Base-by-base conservation (phyloP, 2,329 filamentous ascomycete species). In the Aspergillus phoenicis region DNA sequence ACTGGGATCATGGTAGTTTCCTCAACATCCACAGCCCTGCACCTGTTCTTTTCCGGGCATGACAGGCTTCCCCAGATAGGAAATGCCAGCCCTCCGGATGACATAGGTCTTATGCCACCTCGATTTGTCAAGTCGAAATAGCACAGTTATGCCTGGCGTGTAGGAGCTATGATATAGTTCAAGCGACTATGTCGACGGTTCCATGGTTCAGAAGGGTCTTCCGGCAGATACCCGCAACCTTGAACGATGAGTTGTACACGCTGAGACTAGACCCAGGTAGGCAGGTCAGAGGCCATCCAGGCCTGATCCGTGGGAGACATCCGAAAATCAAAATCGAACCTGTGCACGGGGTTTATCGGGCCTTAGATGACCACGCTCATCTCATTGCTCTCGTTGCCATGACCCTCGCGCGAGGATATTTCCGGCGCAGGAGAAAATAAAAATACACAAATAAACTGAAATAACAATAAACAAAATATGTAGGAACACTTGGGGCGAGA, bases 221-320 rank as follows among this genome's bases (percentile, higher is more conserved):
- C 64, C 61, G 61, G 54, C 55, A 11, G 59, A n/a, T 62, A 59
- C 59, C 64, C 63, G 59, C 61, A 62, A 59, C 62, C 55, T 61
- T 62, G 57, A 49, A 13, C 24, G 49, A 58, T 57, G 60, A 54
- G 55, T 57, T 61, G 52, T 55, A 43, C 28, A 45, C 17, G 17
- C 49, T 17, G 20, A n/a, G 38, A 20, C 45, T 58, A 51, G 17
- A 45, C 52, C 28, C 15, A 45, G 5, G 24, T 33, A 38, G 52
- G 52, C 52, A 55, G 41, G 22, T 55, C 38, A 43, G 28, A 7
- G 4, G 15, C 20, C 33, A 13, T 24, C 41, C 41, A n/a, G 11
- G 26, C 38, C 15, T 55, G 15, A 11, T 30, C 4, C 22, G 33
- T 36, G 26, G 36, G 52, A n/a, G 20, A 39, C 15, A 17, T 22